A percentile compares a stretch with the other conserved stretches of the same genome.
These are phyloP conservation scores for Dalechampia spathulata DNA, from an alignment of 441 rosid species.

Conservation along the genomic window DNA sequence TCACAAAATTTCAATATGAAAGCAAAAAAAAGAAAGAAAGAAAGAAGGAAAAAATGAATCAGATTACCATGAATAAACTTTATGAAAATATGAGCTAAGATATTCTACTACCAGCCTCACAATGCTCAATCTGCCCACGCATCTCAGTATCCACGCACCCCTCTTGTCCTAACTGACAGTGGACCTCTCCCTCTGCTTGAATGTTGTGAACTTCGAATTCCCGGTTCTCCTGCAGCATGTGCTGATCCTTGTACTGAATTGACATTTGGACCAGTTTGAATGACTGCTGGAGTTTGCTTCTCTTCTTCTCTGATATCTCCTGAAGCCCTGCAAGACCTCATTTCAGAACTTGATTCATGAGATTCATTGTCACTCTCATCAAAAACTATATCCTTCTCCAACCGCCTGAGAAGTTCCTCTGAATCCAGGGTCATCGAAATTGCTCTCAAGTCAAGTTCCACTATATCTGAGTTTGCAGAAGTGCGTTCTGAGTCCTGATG, in stretches of 20 bases:
- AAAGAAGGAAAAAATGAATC: neutral
- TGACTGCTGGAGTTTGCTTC: conserved; percentile 25
- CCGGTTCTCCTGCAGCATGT: conserved; percentile 20
- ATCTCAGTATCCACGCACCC: neutral
- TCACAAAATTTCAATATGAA: neutral
- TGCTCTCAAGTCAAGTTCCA: too few relatives aligned
- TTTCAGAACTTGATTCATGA: conserved; percentile 8
- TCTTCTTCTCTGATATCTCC: too few relatives aligned
- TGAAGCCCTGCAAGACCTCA: too few relatives aligned
- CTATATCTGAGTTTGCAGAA: conserved; percentile 32
- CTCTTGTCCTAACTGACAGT: conserved; percentile 44
- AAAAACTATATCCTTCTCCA: conserved; percentile 51
- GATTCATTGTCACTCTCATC: conserved; percentile 50
- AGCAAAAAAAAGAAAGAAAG: neutral
- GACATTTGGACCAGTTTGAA: conserved; percentile 28
- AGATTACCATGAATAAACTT: neutral
- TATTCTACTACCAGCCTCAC: too few relatives aligned
- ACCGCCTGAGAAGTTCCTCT: conserved; percentile 36
- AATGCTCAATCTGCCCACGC: too few relatives aligned
- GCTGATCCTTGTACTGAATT: conserved; percentile 22
- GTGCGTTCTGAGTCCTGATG: conserved; percentile 23
- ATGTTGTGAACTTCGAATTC: conserved; percentile 15
- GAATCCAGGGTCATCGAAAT: too few relatives aligned
- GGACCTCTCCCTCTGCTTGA: conserved; percentile 32
- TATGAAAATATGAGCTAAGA: too few relatives aligned